These are phyloP conservation scores for Amborella trichopoda DNA, from an alignment of 164 flowering plant species.

Conservation along the genomic window DNA sequence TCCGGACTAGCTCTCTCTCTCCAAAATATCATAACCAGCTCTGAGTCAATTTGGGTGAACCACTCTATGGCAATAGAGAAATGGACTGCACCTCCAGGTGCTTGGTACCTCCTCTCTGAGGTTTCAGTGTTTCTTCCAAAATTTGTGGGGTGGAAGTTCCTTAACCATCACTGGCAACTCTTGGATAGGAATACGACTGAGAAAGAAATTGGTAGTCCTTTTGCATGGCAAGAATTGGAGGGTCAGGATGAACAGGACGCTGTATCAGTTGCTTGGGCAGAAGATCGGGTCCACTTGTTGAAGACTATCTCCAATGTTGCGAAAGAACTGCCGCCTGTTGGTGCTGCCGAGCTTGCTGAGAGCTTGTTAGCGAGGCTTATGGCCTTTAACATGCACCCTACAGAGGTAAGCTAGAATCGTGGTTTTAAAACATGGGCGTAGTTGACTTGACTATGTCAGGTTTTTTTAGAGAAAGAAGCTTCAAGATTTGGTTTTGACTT, in stretches of 20 bases:
- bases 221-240: slow-evolving; percentile 16
- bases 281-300: slow-evolving; percentile 80
- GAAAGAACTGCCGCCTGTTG: slow-evolving; percentile 66
- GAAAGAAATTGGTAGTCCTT: slow-evolving; percentile 19
- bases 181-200: slow-evolving; percentile 41
- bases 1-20: slow-evolving; percentile 50
- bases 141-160: slow-evolving; percentile 80
- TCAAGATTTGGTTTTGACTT: too few relatives aligned
- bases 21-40: slow-evolving; percentile 61
- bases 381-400: slow-evolving; percentile 81
- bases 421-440: neutral
- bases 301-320: slow-evolving; percentile 91
- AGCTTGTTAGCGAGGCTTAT: slow-evolving; percentile 64
- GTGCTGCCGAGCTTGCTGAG: slow-evolving; percentile 87
- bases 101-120: slow-evolving; percentile 92
- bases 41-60: slow-evolving; percentile 69
- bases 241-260: slow-evolving; percentile 19
- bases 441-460: neutral
- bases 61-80: slow-evolving; percentile 54
- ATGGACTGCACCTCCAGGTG: slow-evolving; percentile 96
- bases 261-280: slow-evolving; percentile 65
- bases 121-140: slow-evolving; percentile 71
- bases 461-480: neutral
- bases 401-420: slow-evolving; percentile 49
- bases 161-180: slow-evolving; percentile 88